These are phyloP conservation scores for Trichoderma asperellum DNA, from an alignment of 2,329 filamentous ascomycete species.

Conservation along the genomic window DNA sequence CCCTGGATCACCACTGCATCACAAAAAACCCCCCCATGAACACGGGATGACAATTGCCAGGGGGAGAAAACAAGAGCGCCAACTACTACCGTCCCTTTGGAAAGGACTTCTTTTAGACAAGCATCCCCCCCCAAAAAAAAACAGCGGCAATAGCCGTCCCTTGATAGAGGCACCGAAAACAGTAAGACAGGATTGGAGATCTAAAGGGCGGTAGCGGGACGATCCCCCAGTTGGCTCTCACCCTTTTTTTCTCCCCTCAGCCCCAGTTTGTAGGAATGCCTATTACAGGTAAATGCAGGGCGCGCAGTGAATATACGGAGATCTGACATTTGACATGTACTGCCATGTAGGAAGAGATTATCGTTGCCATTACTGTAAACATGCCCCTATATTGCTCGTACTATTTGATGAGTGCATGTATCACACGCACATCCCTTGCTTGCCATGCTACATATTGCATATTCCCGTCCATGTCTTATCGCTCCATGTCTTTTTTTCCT, in stretches of 20 bases:
- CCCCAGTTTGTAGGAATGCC: background rate
- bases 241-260: background rate
- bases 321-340: background rate
- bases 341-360: background rate
- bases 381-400: background rate
- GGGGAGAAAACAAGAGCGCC: background rate
- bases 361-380: background rate
- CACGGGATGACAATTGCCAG: background rate
- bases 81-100: background rate
- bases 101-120: background rate
- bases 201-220: slow-evolving; percentile 26
- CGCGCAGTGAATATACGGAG: background rate
- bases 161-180: background rate
- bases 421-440: background rate
- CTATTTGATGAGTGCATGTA: slow-evolving; percentile 17
- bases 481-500: too few relatives aligned
- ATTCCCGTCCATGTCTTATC: slow-evolving; percentile 4
- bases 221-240: slow-evolving; percentile 10
- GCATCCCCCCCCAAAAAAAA: background rate
- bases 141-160: slow-evolving; percentile 14
- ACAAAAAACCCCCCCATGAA: background rate
- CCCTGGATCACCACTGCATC: background rate
- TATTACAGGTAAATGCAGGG: background rate
- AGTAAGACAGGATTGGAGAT: background rate
- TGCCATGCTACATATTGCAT: background rate